Conservation (phyloP, 140 eudicot genomes). For the Erigeron philadelphicus region DNA sequence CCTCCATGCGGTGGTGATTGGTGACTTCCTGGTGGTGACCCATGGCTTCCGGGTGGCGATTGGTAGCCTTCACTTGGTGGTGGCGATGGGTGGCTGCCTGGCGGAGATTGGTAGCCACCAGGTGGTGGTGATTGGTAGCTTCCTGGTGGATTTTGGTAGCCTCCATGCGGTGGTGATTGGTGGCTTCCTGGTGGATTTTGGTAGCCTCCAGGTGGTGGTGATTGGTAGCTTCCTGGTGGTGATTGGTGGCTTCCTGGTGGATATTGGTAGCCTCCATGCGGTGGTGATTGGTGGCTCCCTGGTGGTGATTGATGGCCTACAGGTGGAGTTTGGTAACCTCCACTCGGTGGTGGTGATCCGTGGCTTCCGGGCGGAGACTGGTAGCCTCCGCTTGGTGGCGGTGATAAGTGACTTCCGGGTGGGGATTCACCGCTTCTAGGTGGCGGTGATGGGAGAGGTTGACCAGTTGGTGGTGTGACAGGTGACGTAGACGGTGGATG, state of each 20-base stretch:
- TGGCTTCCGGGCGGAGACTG: slow-evolving; percentile 1
- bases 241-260: slow-evolving; percentile 12
- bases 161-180: slow-evolving; percentile 10
- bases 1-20: slow-evolving; percentile 18
- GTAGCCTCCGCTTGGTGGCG: slow-evolving; percentile 9
- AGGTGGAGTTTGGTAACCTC: slow-evolving; percentile 6
- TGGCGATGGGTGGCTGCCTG: not conserved
- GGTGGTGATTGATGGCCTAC: slow-evolving; percentile 18
- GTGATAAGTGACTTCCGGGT: too few relatives aligned
- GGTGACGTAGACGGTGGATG: slow-evolving; percentile 27
- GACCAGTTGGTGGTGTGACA: slow-evolving; percentile 25
- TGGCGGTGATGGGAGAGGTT: slow-evolving; percentile 25
- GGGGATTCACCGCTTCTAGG: slow-evolving; percentile 15
- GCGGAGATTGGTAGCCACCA: not conserved
- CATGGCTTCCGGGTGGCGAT: not conserved
- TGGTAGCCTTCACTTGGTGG: not conserved
- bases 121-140: slow-evolving; percentile 17
- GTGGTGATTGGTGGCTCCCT: slow-evolving; percentile 21
- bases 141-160: not conserved
- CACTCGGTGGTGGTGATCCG: slow-evolving; percentile 15
- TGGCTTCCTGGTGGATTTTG: not conserved
- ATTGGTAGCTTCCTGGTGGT: slow-evolving; percentile 7
- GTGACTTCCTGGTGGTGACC: slow-evolving; percentile 1
- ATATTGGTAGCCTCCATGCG: slow-evolving; percentile 17
- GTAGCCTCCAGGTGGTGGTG: slow-evolving; percentile 20